Evolutionary conservation across 176 grass and related monocot species (phyloP), one percentile per base, ranked within the genome.

Genomic region (Hordeum vulgare): DNA sequence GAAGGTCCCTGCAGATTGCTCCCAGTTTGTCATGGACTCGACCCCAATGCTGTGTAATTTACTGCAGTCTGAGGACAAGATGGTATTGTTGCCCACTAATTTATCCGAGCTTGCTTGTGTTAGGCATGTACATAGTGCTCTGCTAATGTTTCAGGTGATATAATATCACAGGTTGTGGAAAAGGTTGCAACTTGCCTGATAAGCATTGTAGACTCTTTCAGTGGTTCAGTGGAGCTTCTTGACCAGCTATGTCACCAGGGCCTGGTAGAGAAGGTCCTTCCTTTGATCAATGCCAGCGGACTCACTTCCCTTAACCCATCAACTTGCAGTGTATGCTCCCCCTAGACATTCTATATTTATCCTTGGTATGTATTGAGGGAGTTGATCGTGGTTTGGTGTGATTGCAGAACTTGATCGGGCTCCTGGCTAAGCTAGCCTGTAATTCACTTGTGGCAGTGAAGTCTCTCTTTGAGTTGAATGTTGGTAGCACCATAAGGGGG

Each of bases 401-500:
- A 66, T 54, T 84, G 63, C 87, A 99, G 96, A 88, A 84, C 51
- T 79, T 99, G 87, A 85, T 99, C 53, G 77, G 83, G 81, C 85
- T 99, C 84, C 93, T 99, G 27, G 91, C 91, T 44, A 92, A 94
- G 87, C 87, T 99, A 51, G 96, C 96, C 4, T 80, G 85, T 81
- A 82, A 53, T 76, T 99, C 96, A 53, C 91, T 94, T 71, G 77
- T 96, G 78, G 91, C 93, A 45, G 96, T 96, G n/a, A 91, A 90
- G 78, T 89, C 80, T 63, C 91, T 99, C 45, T 96, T 96, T 78
- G 93, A 94, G 74, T 86, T 89, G 75, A 90, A 93, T 90, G 77
- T 92, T 81, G 90, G 93, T 71, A 90, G 81, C 76, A 90, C 81
- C 80, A 88, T 96, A 87, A 96, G 74, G 83, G 81, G 82, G 49